phyloP scores from a whole-genome alignment of 192 early-diverging fungal genomes.

The Coemansia sp. region DNA sequence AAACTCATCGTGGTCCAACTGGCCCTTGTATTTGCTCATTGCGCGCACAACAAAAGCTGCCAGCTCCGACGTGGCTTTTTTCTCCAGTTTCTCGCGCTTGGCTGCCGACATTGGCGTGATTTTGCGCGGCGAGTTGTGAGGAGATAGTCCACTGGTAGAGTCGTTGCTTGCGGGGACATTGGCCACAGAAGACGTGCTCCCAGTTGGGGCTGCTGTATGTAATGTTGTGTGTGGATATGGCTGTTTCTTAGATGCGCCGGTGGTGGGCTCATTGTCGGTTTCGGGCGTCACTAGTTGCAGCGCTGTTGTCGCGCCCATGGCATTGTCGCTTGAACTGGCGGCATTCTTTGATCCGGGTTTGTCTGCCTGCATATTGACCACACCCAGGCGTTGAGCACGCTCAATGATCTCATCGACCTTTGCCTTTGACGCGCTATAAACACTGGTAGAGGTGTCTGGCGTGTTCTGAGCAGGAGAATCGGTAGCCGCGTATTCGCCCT shows the following conservation, averaged over 20 bases:
- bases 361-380: slow-evolving; percentile 8
- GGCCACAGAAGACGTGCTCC: background rate
- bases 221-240: background rate
- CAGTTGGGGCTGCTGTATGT: background rate
- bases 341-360: no score
- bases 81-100: slow-evolving; percentile 43
- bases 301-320: background rate
- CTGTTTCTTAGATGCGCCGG: background rate
- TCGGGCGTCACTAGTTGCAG: slow-evolving; percentile 13
- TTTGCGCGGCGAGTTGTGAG: background rate
- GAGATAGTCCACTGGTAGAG: background rate
- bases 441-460: background rate
- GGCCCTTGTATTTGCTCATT: slow-evolving; percentile 45
- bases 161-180: background rate
- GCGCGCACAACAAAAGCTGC: slow-evolving; percentile 44
- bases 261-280: slow-evolving; percentile 29
- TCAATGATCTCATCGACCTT: slow-evolving; percentile 48
- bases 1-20: slow-evolving; percentile 45
- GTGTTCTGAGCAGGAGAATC: background rate
- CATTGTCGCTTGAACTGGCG: background rate
- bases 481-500: background rate
- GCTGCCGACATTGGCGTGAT: background rate
- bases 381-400: slow-evolving; percentile 30
- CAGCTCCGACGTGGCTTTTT: slow-evolving; percentile 39
- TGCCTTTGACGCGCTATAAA: slow-evolving; percentile 22